Evolutionary conservation across 192 early-diverging fungal genomes (phyloP), one percentile per base, ranked within the genome.

Genomic region (Coemansia sp.): DNA sequence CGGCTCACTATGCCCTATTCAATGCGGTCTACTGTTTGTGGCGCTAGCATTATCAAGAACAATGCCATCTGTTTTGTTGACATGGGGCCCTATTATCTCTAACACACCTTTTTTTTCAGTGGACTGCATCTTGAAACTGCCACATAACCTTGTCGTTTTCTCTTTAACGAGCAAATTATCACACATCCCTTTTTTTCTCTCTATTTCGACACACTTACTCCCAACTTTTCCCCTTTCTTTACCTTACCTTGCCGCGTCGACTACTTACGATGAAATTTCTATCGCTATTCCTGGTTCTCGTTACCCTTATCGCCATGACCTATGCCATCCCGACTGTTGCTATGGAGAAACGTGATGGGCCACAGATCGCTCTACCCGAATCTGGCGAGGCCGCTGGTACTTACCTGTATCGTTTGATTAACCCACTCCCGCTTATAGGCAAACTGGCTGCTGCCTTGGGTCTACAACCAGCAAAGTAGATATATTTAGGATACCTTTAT

Each of bases 361-460:
- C 72, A 1, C 51, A 68, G 29, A 51, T 82, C 0, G 61, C 75
- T 8, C 63, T 82, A 14, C 80, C 80, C 0, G 69, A 42, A 3
- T 0, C 65, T 12, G 70, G 75, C 14, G 80, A 82, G n/a, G 45
- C 71, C 10, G 29, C 48, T 11, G 70, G 67, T 9, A 50, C 42
- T 27, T 82, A 64, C 19, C 37, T 82, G 21, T 31, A 46, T 15
- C 74, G 79, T 21, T 15, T 82, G 9, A 39, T 76, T 2, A 0
- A 21, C 8, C 42, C 44, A 0, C 3, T 76, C 0, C 79, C 79
- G 3, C 34, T 82, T 0, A 4, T 68, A 31, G 74, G 74, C n/a
- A 11, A 39, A 5, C 32, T 82, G 4, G 42, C 72, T 1, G 58
- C 42, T 5, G 48, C 58, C 2, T 39, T 82, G 0, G 79, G 79